phyloP scores from a whole-genome alignment of 1,139 yeast species.

The Suzukiozyma palmioleophila region DNA sequence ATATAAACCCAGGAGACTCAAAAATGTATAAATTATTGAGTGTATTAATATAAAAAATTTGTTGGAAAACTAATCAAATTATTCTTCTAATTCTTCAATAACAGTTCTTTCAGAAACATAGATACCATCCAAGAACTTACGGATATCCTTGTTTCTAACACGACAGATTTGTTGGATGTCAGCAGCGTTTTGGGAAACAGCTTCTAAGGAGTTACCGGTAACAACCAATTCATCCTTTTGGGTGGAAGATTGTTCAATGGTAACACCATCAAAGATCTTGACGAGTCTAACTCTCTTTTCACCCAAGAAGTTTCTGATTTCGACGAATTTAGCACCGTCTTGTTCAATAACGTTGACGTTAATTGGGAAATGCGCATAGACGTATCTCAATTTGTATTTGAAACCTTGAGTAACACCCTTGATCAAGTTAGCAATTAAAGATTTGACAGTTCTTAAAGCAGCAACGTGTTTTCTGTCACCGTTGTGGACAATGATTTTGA shows the following conservation, averaged over 20 bases:
- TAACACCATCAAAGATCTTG: constrained; percentile 84
- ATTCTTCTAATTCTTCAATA: constrained; percentile 50
- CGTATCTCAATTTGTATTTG: constrained; percentile 99
- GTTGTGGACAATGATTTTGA: constrained; percentile 92
- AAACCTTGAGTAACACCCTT: constrained; percentile 99
- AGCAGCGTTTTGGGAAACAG: constrained; percentile 98
- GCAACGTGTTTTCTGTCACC: constrained; percentile 99
- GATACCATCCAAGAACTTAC: constrained; percentile 99
- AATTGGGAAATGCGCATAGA: constrained; percentile 99
- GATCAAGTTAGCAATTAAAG: constrained; percentile 88
- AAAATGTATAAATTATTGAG: constrained; percentile 16
- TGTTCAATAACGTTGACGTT: constrained; percentile 84
- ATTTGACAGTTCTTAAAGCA: constrained; percentile 97
- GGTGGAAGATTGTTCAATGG: constrained; percentile 70
- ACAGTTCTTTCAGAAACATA: constrained; percentile 96
- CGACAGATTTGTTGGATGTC: constrained; percentile 97
- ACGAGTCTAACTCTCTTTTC: constrained; percentile 94
- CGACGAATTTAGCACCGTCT: constrained; percentile 74
- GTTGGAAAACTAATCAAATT: neutral
- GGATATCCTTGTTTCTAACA: constrained; percentile 99
- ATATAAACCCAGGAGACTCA: constrained; percentile 25
- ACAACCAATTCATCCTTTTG: constrained; percentile 94
- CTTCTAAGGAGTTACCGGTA: constrained; percentile 95
- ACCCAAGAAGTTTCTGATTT: constrained; percentile 99
- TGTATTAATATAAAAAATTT: constrained; percentile 19